A percentile compares a stretch with the other conserved stretches of the same genome.
phyloP scores from a whole-genome alignment of 208 protist species.

The Wallacemonas sp. region DNA sequence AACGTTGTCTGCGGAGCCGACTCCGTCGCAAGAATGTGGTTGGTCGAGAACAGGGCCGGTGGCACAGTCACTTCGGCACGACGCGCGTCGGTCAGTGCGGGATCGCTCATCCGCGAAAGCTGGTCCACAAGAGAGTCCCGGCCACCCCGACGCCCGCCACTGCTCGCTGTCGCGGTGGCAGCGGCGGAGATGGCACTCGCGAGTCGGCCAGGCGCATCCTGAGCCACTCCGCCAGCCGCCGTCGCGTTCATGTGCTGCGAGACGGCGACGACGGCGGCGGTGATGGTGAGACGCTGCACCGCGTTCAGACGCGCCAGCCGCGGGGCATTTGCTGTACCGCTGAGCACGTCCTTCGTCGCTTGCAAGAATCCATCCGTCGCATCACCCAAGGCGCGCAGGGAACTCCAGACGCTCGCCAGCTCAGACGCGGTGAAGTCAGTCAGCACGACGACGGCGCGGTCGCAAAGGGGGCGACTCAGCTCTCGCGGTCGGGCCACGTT shows the following conservation, averaged over 20 bases:
- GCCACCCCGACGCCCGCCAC: too few species aligned
- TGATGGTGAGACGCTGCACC: neutral
- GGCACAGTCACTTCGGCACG: too few species aligned
- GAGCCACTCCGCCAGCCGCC: constrained; percentile 11
- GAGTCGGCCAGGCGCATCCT: too few species aligned
- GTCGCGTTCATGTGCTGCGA: neutral
- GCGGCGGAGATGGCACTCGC: constrained; percentile 22
- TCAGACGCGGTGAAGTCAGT: constrained; percentile 57
- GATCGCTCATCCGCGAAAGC: constrained; percentile 16
- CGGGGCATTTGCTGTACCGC: neutral
- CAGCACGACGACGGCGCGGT: constrained; percentile 52
- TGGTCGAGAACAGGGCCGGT: constrained; percentile 18
- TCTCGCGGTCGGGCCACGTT: constrained; percentile 46
- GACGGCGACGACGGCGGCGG: neutral
- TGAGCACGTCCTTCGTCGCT: constrained; percentile 20
- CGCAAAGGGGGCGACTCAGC: constrained; percentile 57
- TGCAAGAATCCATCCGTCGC: constrained; percentile 25
- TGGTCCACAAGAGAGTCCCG: constrained; percentile 5
- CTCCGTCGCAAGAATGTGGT: constrained; percentile 11
- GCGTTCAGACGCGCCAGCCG: neutral
- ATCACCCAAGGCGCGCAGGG: constrained; percentile 43
- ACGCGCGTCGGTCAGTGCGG: neutral
- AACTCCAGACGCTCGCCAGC: constrained; percentile 71
- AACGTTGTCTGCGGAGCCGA: constrained; percentile 15
- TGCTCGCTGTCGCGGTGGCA: constrained; percentile 11